phyloP scores from a whole-genome alignment of 148 eudicot species.

The Amaranthus cruentus region DNA sequence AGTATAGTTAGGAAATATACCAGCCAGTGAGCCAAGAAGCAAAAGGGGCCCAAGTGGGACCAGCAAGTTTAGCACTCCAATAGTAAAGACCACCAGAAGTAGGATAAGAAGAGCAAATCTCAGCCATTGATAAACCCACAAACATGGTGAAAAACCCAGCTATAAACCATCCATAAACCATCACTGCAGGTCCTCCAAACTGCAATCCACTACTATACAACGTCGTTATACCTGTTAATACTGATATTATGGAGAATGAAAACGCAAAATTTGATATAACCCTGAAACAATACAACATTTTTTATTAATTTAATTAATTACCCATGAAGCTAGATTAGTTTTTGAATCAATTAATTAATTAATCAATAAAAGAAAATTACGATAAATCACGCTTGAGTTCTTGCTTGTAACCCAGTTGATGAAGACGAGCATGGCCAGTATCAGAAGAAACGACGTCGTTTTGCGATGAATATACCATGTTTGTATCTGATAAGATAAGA shows the following conservation, averaged over 20 bases:
- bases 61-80: slow-evolving; percentile 69
- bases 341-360: too few species aligned
- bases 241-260: slow-evolving; percentile 61
- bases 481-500: too few species aligned
- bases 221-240: slow-evolving; percentile 63
- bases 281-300: slow-evolving; percentile 21
- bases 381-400: slow-evolving; percentile 67
- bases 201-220: slow-evolving; percentile 46
- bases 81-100: slow-evolving; percentile 72
- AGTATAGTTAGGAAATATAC: slow-evolving; percentile 27
- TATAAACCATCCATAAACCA: slow-evolving; percentile 71
- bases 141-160: slow-evolving; percentile 48
- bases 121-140: slow-evolving; percentile 71
- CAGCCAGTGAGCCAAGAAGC: slow-evolving; percentile 87
- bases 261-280: slow-evolving; percentile 59
- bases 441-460: too few species aligned
- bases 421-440: slow-evolving; percentile 33
- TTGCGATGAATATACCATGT: too few species aligned
- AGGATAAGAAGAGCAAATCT: slow-evolving; percentile 78
- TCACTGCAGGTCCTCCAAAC: slow-evolving; percentile 63
- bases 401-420: slow-evolving; percentile 63
- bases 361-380: slow-evolving; percentile 29
- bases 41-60: slow-evolving; percentile 48
- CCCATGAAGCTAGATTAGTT: not conserved
- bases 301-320: not conserved